phyloP scores from a whole-genome alignment of 768 basidiomycete species.

The Tremella yokohamensis region DNA sequence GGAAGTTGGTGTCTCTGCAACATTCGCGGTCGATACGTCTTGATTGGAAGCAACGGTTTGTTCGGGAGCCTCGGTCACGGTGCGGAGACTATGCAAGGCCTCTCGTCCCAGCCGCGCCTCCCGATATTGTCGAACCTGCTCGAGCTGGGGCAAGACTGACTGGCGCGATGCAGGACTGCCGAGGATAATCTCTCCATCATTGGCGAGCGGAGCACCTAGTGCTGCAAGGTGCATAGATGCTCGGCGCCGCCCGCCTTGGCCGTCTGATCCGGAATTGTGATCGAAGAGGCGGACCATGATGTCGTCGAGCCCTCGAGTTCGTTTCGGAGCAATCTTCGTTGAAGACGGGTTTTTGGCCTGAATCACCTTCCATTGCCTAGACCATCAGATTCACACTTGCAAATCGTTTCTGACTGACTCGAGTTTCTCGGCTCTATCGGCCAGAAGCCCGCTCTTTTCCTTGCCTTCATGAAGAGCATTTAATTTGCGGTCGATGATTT shows the following conservation, averaged over 20 bases:
- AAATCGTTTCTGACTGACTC: constrained; percentile 20
- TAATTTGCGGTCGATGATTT: constrained; percentile 42
- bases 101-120: constrained; percentile 25
- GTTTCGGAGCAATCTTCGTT: constrained; percentile 6
- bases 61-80: no score
- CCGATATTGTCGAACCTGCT: constrained; percentile 7
- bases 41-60: neutral
- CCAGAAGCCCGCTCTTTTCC: constrained; percentile 24
- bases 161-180: constrained; percentile 1
- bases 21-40: neutral
- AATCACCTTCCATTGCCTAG: constrained; percentile 33
- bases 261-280: constrained; percentile 7
- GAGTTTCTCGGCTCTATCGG: constrained; percentile 33
- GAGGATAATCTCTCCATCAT: constrained; percentile 8
- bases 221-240: constrained; percentile 32
- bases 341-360: constrained; percentile 16
- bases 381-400: neutral
- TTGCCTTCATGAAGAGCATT: constrained; percentile 17
- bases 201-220: constrained; percentile 26
- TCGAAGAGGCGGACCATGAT: constrained; percentile 28
- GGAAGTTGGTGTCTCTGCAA: no score
- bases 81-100: constrained; percentile 7
- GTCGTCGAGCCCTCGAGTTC: constrained; percentile 24
- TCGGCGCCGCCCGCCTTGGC: constrained; percentile 22
- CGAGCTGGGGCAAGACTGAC: no score